Evolutionary conservation across 176 grass and related monocot genomes (phyloP), one percentile per base, ranked within the genome.

Genomic region (Aegilops umbellulata): DNA sequence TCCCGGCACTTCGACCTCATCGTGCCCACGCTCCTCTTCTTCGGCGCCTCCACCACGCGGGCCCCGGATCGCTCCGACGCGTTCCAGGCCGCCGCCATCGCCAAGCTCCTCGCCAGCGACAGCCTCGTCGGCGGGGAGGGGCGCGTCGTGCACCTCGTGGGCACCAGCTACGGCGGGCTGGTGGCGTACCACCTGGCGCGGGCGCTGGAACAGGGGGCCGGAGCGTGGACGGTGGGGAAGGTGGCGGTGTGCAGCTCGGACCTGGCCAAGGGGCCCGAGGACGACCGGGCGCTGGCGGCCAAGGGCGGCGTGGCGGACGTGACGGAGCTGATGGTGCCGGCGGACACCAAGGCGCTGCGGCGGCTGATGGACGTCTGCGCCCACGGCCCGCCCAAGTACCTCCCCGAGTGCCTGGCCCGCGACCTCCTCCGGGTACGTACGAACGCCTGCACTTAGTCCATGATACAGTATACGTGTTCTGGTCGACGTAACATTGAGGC

Each of bases 91-190:
- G 86, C 88, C 78, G 76, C 77, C 46, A 34, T 98, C 23, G 89
- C 69, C 23, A 27, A 73, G 10, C 87, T 98, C 39, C 77, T 98
- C 62, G 35, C 72, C 26, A 75, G 20, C 62, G 44, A 36, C 51
- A 68, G 39, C 14, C 30, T 70, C 66, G 42, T 0, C 65, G 69
- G 16, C 19, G 36, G 1, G 41, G 77, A 12, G 20, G 39, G 41
- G 19, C 75, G 88, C 1, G 38, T 79, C 6, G 60, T 90, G 79
- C 90, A 92, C 65, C 68, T 98, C 35, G 91, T 80, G 15, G 95
- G 95, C 30, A 98, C 93, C 57, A 98, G 95, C 89, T 98, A 95
- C 86, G 95, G 93, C 55, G 95, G 95, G 17, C 92, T 98, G 62
- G 93, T 98, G 75, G 90, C 90, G 75, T 93, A 95, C 86, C 87